phyloP scores from a whole-genome alignment of 2,329 filamentous ascomycete genomes.

The Zasmidium angulare region DNA sequence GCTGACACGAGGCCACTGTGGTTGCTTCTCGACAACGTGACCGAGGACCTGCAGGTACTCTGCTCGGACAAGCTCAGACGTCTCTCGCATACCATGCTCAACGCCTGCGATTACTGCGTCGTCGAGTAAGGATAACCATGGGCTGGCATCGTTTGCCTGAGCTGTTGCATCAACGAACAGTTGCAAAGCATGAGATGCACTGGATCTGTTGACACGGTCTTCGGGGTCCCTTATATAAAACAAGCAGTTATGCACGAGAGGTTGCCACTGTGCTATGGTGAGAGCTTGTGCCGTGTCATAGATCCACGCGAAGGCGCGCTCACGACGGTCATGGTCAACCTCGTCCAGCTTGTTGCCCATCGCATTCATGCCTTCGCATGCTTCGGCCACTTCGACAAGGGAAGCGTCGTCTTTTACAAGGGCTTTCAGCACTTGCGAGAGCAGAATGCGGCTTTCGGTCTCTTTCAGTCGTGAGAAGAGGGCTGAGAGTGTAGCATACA shows the following conservation, averaged over 20 bases:
- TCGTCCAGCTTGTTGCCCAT: slow-evolving; percentile 75
- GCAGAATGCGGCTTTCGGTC: slow-evolving; percentile 67
- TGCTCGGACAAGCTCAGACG: slow-evolving; percentile 78
- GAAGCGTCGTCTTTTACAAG: slow-evolving; percentile 65
- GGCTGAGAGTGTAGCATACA: slow-evolving; percentile 73
- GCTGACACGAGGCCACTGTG: slow-evolving; percentile 67
- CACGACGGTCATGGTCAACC: slow-evolving; percentile 80
- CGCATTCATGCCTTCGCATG: slow-evolving; percentile 81
- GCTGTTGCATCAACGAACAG: slow-evolving; percentile 67
- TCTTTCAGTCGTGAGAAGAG: slow-evolving; percentile 92
- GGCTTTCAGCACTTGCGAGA: slow-evolving; percentile 71
- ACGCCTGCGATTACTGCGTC: slow-evolving; percentile 71
- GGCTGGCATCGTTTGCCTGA: slow-evolving; percentile 50
- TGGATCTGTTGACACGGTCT: slow-evolving; percentile 81
- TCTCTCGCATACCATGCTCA: slow-evolving; percentile 67
- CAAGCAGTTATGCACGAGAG: slow-evolving; percentile 83
- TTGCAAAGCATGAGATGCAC: slow-evolving; percentile 77
- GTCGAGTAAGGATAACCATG: slow-evolving; percentile 58
- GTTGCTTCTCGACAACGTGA: slow-evolving; percentile 70
- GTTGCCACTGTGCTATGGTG: slow-evolving; percentile 76
- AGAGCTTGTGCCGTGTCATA: slow-evolving; percentile 64
- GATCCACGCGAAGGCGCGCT: slow-evolving; percentile 73
- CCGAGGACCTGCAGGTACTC: slow-evolving; percentile 81
- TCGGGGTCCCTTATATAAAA: slow-evolving; percentile 84
- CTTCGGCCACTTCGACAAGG: slow-evolving; percentile 61